phyloP scores from a whole-genome alignment of 257 asterid genomes.

The Solanum sitiens region DNA sequence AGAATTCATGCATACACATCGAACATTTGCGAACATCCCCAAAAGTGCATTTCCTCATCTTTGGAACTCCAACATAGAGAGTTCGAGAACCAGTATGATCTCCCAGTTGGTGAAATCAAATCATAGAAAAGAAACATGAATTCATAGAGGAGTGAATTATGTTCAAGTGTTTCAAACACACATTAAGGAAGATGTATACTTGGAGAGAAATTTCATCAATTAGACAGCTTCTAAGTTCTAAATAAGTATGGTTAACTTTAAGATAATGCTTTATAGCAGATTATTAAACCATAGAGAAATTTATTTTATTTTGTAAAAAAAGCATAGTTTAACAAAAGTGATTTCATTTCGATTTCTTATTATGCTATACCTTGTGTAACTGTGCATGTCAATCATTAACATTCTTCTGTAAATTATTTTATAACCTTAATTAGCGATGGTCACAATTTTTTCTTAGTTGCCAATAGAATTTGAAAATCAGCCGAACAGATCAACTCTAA shows the following conservation, averaged over 20 bases:
- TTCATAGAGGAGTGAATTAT: background rate
- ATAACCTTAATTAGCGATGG: background rate
- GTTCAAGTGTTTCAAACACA: background rate
- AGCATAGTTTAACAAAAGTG: background rate
- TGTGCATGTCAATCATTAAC: background rate
- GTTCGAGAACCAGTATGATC: conserved; percentile 30
- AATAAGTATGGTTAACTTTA: background rate
- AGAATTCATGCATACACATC: conserved; percentile 65
- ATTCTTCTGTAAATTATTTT: background rate
- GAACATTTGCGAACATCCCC: conserved; percentile 43
- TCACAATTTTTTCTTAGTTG: background rate
- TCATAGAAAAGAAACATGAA: background rate
- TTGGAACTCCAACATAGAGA: conserved; percentile 61
- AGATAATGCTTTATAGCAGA: background rate
- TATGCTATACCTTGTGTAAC: background rate
- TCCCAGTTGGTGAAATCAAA: conserved; percentile 43
- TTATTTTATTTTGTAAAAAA: too few species aligned
- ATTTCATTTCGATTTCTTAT: background rate
- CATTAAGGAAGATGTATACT: background rate
- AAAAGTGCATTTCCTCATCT: conserved; percentile 58
- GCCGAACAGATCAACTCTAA: background rate
- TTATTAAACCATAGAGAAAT: background rate
- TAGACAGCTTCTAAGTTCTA: background rate
- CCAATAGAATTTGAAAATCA: background rate
- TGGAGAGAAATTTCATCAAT: background rate